Evolutionary conservation across 2,329 filamentous ascomycete species (phyloP).

Genomic region (Arthrinium puccinioides): DNA sequence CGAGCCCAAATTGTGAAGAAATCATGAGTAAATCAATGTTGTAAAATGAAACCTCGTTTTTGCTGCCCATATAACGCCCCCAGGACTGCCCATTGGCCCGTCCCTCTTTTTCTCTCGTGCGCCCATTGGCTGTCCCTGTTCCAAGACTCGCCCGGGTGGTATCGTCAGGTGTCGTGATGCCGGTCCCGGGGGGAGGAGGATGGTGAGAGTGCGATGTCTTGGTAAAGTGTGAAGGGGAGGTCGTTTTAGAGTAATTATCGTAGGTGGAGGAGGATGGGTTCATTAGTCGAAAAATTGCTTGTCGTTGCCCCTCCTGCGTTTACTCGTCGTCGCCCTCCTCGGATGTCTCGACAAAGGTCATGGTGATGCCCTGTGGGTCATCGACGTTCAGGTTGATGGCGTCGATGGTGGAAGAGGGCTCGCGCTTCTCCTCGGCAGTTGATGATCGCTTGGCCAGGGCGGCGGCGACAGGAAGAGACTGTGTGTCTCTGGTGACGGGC

Average conservation of each 20-base stretch:
- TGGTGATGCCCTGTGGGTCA: slow-evolving; percentile 34
- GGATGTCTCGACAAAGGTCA: slow-evolving; percentile 38
- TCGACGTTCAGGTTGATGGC: slow-evolving; percentile 37
- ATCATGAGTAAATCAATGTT: too few relatives aligned
- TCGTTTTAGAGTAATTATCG: slow-evolving; percentile 1
- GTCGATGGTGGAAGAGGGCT: slow-evolving; percentile 25
- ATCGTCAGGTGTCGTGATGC: too few relatives aligned
- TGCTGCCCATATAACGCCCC: neutral
- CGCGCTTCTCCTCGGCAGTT: slow-evolving; percentile 14
- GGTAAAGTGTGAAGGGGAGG: too few relatives aligned
- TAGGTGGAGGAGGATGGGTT: neutral
- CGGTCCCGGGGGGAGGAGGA: too few relatives aligned
- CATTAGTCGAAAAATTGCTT: slow-evolving; percentile 1
- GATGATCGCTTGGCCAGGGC: slow-evolving; percentile 7
- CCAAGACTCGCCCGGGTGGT: too few relatives aligned
- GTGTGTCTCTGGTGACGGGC: slow-evolving; percentile 15
- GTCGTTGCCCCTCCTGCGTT: neutral
- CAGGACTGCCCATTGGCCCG: too few relatives aligned
- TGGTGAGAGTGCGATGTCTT: too few relatives aligned
- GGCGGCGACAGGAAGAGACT: slow-evolving; percentile 13
- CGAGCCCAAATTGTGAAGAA: too few relatives aligned
- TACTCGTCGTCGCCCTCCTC: slow-evolving; percentile 19
- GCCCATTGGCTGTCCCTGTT: neutral
- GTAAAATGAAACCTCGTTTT: neutral
- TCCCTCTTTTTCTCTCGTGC: neutral